phyloP scores from a whole-genome alignment of 768 basidiomycete species.

The Termitomyces sp. region DNA sequence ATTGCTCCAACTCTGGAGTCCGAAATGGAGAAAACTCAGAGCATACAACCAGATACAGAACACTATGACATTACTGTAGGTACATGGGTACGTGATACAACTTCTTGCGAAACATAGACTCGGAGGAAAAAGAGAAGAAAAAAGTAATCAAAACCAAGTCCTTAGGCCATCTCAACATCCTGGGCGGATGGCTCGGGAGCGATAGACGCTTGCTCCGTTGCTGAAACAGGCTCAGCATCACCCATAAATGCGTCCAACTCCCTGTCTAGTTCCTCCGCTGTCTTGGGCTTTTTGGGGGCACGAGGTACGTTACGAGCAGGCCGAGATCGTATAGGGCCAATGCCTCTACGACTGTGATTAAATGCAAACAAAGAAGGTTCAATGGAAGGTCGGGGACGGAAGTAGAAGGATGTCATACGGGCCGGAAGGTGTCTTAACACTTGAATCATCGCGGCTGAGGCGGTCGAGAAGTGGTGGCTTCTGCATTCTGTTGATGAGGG shows the following conservation, averaged over 20 bases:
- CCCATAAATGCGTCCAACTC: conserved; percentile 88
- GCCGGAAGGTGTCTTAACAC: conserved; percentile 26
- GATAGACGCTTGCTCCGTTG: conserved; percentile 12
- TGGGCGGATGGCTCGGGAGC: conserved; percentile 17
- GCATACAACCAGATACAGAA: background rate
- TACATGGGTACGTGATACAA: conserved; percentile 7
- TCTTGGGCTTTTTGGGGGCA: conserved; percentile 53
- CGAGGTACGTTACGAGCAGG: conserved; percentile 27
- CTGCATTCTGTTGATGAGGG: conserved; percentile 70
- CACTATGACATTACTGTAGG: background rate
- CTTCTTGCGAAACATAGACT: background rate
- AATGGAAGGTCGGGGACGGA: background rate
- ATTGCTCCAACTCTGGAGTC: no score
- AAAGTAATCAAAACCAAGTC: background rate
- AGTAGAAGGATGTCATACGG: conserved; percentile 26
- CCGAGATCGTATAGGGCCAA: conserved; percentile 47
- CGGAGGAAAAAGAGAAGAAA: background rate
- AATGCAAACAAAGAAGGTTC: background rate
- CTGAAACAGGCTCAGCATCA: conserved; percentile 34
- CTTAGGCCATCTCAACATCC: conserved; percentile 53
- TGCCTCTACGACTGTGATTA: conserved; percentile 25
- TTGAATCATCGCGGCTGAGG: conserved; percentile 43
- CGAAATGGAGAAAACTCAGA: background rate
- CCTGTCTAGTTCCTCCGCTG: conserved; percentile 79
- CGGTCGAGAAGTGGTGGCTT: conserved; percentile 69